Evolutionary conservation across 2,329 filamentous ascomycete genomes (phyloP).

Genomic region (Berkeleyomyces basicola): DNA sequence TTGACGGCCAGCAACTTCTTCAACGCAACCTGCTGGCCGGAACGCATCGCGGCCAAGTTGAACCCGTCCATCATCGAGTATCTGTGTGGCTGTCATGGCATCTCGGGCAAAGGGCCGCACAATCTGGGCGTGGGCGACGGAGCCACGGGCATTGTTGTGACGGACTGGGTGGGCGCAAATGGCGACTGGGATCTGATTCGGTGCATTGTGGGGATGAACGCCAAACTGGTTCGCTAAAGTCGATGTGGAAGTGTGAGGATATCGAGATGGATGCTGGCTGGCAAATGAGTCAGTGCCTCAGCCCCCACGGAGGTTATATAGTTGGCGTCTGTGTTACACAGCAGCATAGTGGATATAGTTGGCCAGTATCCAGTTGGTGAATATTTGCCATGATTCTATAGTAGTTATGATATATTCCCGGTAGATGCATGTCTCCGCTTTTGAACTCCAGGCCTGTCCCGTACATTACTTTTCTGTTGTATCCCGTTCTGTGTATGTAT

Average conservation of each 20-base stretch:
- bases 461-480: neutral
- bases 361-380: neutral
- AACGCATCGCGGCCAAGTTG: constrained; percentile 71
- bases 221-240: constrained; percentile 37
- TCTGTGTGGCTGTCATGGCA: constrained; percentile 40
- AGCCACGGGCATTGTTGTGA: constrained; percentile 73
- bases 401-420: neutral
- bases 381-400: neutral
- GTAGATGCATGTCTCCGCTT: neutral
- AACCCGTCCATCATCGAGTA: constrained; percentile 60
- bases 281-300: neutral
- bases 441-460: neutral
- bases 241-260: neutral
- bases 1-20: constrained; percentile 87
- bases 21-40: constrained; percentile 81
- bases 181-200: constrained; percentile 84
- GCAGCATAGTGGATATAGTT: neutral
- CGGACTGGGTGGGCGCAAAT: constrained; percentile 77
- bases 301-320: too few species aligned
- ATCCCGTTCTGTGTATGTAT: neutral
- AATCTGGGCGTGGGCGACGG: constrained; percentile 47
- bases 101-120: constrained; percentile 31
- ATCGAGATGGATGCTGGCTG: neutral
- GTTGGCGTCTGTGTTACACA: neutral
- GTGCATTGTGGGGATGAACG: constrained; percentile 84